Conservation (phyloP, 331 rosid species). For the Spiraea crenata region DNA sequence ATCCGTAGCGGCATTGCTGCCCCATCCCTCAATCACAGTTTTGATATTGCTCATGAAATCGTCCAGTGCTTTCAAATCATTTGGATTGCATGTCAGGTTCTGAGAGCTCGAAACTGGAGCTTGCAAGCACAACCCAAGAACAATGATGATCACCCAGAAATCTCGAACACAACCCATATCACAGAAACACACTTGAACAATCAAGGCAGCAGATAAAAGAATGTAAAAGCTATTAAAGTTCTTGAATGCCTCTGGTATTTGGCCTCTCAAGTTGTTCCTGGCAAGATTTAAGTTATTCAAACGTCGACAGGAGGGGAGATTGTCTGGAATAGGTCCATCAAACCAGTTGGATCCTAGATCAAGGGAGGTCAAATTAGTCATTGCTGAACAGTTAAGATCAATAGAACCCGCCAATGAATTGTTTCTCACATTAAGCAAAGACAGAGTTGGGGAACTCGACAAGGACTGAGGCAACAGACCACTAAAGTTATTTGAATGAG, state of each 20-base stretch:
- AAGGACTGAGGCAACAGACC: conserved; percentile 14
- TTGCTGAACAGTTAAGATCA: conserved; percentile 17
- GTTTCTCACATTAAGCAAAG: conserved; percentile 24
- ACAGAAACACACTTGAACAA: neutral
- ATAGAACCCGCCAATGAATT: conserved; percentile 26
- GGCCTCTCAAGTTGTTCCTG: conserved; percentile 14
- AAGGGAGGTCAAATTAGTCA: conserved; percentile 20
- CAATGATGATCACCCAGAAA: conserved; percentile 24
- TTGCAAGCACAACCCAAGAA: conserved; percentile 25
- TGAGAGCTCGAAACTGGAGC: conserved; percentile 25
- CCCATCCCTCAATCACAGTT: conserved; percentile 17
- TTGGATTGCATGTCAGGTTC: conserved; percentile 20
- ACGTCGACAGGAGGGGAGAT: conserved; percentile 27
- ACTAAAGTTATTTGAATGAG: conserved; percentile 19
- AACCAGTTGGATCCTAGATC: conserved; percentile 30
- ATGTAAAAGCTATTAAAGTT: too few species aligned
- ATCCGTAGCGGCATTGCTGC: conserved; percentile 18
- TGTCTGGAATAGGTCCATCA: conserved; percentile 17
- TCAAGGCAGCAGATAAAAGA: neutral
- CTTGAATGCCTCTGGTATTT: conserved; percentile 29
- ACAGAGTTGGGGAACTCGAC: conserved; percentile 8
- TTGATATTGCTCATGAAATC: conserved; percentile 19
- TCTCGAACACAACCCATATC: conserved; percentile 22
- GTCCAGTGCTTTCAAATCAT: conserved; percentile 23
- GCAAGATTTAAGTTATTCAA: conserved; percentile 14